These are phyloP conservation scores for Eucalyptus sp. DNA, from an alignment of 345 rosid genomes.

Conservation along the genomic window DNA sequence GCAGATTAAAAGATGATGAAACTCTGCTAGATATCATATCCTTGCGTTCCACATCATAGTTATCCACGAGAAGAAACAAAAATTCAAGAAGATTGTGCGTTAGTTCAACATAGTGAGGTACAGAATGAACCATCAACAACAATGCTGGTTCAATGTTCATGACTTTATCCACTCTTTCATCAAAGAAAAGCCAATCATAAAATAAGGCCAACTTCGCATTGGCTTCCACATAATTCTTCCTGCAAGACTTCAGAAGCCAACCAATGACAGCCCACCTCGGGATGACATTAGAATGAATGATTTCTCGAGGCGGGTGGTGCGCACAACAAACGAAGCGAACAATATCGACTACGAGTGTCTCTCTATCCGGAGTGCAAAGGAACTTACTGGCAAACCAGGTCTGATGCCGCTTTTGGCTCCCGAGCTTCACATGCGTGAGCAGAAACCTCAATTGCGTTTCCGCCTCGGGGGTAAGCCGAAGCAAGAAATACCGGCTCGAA, in stretches of 20 bases:
- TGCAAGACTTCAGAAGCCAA: slow-evolving; percentile 51
- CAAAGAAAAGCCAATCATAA: slow-evolving; percentile 82
- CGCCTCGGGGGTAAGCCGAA: slow-evolving; percentile 56
- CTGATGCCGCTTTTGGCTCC: slow-evolving; percentile 66
- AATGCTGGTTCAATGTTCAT: slow-evolving; percentile 95
- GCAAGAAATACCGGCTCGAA: slow-evolving; percentile 51
- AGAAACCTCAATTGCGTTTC: slow-evolving; percentile 66
- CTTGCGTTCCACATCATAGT: slow-evolving; percentile 35
- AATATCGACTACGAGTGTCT: slow-evolving; percentile 49
- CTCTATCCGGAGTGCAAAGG: slow-evolving; percentile 40
- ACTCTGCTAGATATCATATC: slow-evolving; percentile 39
- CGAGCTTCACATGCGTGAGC: slow-evolving; percentile 60
- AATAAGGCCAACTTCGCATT: slow-evolving; percentile 62
- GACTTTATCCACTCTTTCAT: slow-evolving; percentile 48
- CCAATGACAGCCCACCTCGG: slow-evolving; percentile 90
- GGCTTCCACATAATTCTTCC: slow-evolving; percentile 37
- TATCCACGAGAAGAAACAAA: slow-evolving; percentile 60
- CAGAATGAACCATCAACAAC: slow-evolving; percentile 60
- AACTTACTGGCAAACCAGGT: slow-evolving; percentile 68
- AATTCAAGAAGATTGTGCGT: slow-evolving; percentile 66
- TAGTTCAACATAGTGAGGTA: slow-evolving; percentile 48
- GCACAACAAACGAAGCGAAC: slow-evolving; percentile 69
- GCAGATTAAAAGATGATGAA: slow-evolving; percentile 34
- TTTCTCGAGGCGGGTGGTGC: slow-evolving; percentile 57
- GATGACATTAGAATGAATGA: slow-evolving; percentile 44